A percentile compares a stretch with the other conserved stretches of the same genome.
Conservation (phyloP, 1,284 basidiomycete species). For the Exobasidium rhododendri region DNA sequence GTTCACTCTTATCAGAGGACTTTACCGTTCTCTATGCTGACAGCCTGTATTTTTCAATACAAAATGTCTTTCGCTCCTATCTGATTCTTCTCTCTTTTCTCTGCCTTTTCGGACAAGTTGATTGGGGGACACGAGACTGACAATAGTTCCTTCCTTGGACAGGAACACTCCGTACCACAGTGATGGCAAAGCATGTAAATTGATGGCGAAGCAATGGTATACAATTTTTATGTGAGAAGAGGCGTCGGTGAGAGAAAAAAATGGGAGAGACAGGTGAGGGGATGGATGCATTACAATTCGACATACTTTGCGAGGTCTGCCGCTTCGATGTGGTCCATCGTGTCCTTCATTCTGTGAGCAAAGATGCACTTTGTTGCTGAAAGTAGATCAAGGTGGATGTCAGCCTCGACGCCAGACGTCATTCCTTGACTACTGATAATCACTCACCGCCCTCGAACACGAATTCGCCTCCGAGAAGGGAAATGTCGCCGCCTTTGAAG, state of each 20-base stretch:
- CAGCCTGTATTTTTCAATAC: slow-evolving; percentile 4
- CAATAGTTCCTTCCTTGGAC: too few species aligned
- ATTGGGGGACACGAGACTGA: too few species aligned
- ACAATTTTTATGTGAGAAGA: too few species aligned
- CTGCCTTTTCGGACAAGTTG: too few species aligned
- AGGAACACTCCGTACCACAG: too few species aligned
- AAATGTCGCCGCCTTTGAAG: slow-evolving; percentile 14
- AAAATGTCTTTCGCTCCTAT: slow-evolving; percentile 12
- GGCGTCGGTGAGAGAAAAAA: too few species aligned
- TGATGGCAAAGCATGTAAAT: not conserved
- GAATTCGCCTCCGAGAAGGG: slow-evolving; percentile 16
- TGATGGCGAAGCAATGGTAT: not conserved
- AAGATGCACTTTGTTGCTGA: not conserved
- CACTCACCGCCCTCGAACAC: slow-evolving; percentile 11
- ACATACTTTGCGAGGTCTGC: slow-evolving; percentile 7
- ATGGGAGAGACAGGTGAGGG: too few species aligned
- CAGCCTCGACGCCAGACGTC: not conserved
- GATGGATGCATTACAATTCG: not conserved
- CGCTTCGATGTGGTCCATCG: slow-evolving; percentile 13
- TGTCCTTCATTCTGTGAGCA: slow-evolving; percentile 10
- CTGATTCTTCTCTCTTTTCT: slow-evolving; percentile 4
- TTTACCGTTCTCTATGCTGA: not conserved
- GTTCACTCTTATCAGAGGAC: slow-evolving; percentile 1
- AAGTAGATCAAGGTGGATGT: not conserved
- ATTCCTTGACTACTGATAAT: not conserved